phyloP scores from a whole-genome alignment of 2,329 filamentous ascomycete genomes.

The Cyphellophora attinorum region DNA sequence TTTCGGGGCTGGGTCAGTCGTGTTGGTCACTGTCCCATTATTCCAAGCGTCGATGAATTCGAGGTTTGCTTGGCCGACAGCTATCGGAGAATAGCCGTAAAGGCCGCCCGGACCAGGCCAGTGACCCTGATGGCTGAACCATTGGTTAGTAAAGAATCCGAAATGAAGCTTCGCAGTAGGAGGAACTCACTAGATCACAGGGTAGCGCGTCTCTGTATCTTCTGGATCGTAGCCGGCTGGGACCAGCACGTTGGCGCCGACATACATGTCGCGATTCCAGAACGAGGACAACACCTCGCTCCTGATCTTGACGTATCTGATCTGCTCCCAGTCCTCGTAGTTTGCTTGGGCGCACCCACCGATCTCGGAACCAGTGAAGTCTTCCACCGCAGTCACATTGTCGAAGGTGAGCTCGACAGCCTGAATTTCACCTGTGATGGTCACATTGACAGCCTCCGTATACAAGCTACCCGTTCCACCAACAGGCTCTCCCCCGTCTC shows the following conservation, averaged over 20 bases:
- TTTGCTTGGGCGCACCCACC: slow-evolving; percentile 8
- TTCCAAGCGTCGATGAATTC: slow-evolving; percentile 9
- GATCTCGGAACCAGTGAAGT: slow-evolving; percentile 1
- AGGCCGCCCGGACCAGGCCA: slow-evolving; percentile 4
- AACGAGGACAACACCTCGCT: slow-evolving; percentile 9
- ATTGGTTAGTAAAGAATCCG: no score
- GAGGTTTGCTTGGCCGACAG: neutral
- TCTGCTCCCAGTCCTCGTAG: slow-evolving; percentile 6
- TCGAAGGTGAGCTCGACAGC: slow-evolving; percentile 7
- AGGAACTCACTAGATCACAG: slow-evolving; percentile 11
- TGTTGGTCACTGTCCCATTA: slow-evolving; percentile 3
- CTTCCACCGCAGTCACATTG: slow-evolving; percentile 4
- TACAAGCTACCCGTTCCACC: slow-evolving; percentile 5
- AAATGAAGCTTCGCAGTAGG: no score
- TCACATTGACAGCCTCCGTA: slow-evolving; percentile 5
- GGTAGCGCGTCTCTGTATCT: slow-evolving; percentile 6
- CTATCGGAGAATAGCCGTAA: slow-evolving; percentile 8
- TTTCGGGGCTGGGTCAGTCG: slow-evolving; percentile 3
- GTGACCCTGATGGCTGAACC: slow-evolving; percentile 8
- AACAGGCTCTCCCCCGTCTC: slow-evolving; percentile 7
- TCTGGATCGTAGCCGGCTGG: slow-evolving; percentile 6
- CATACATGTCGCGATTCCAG: slow-evolving; percentile 9
- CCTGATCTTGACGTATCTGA: slow-evolving; percentile 10
- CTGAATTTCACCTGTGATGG: slow-evolving; percentile 1
- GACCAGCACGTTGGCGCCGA: slow-evolving; percentile 8